Base-by-base conservation (phyloP, 805 yeast genomes). In the Saturnispora hagleri region DNA sequence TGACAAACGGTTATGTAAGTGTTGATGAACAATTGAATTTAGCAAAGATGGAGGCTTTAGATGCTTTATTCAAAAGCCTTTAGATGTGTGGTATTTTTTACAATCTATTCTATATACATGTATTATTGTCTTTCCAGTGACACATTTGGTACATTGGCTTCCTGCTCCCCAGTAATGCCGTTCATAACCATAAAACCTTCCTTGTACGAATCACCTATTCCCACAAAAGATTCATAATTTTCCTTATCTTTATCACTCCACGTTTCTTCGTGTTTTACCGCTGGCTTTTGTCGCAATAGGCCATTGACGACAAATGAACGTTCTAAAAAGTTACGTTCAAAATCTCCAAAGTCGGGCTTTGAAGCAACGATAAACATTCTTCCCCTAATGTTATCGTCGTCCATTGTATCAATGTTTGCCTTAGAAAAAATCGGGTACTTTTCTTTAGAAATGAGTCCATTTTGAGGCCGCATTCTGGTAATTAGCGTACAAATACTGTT, bases 241-340 rank as follows among this genome's bases (percentile, higher is more conserved):
- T 58, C 55, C 1, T 43, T 48, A 6, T 51, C 45, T 22, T 43
- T 41, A 20, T 60, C 55, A 20, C 59, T 55, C 38, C 53, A 58
- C 3, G 36, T 8, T 46, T 65, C 69, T 5, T 33, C 24, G 5
- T 57, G 55, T 0, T 64, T 67, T 15, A 65, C 50, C 10, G 57
- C 45, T 5, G 48, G 46, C 12, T 54, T 35, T 44, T 63, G 68
- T 17, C 49, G 48, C 2, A 64, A 53, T 35, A 65, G 54, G 7
- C 69, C 69, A 35, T 60, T 59, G 7, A 57, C 55, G 27, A 67
- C 48, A 17, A 61, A 55, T 15, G 62, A 50, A 46, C 72, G 61
- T 47, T 64, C 68, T 6, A 68, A 50, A 24, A 61, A 62, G 48
- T 60, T 61, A 51, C 72, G 58, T 43, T 69, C 73, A 42, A 57